Conservation (phyloP, 345 rosid species). For the Aegle marmelos region DNA sequence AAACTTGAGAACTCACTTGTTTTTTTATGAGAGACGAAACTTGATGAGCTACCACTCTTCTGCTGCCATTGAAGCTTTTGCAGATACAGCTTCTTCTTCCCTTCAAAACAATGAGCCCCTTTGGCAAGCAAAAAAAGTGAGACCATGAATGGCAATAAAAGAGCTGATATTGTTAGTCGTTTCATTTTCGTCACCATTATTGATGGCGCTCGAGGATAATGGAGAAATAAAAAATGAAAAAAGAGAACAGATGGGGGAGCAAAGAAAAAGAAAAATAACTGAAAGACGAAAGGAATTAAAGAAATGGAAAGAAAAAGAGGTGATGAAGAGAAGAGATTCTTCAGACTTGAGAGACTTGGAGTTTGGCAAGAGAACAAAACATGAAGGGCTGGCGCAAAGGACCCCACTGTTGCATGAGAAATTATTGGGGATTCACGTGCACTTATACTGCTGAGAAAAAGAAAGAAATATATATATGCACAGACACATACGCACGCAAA, state of each 20-base stretch:
- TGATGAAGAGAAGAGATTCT: conserved; percentile 27
- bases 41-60: conserved; percentile 18
- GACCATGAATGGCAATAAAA: not conserved
- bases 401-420: conserved; percentile 55
- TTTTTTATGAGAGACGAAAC: conserved; percentile 42
- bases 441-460: conserved; percentile 1
- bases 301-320: conserved; percentile 1
- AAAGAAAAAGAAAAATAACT: not conserved
- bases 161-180: not conserved
- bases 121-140: conserved; percentile 11
- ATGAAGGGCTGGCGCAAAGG: conserved; percentile 44
- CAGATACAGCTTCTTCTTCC: conserved; percentile 33
- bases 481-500: not conserved
- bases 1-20: conserved; percentile 40
- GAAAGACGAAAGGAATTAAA: conserved; percentile 6
- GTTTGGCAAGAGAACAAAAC: conserved; percentile 49
- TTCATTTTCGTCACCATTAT: conserved; percentile 19
- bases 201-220: not conserved
- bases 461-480: too few species aligned
- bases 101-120: conserved; percentile 22
- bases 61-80: conserved; percentile 26
- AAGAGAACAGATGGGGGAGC: not conserved
- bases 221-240: not conserved
- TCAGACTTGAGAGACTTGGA: conserved; percentile 1
- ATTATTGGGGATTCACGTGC: conserved; percentile 76